Evolutionary conservation across 805 yeast genomes (phyloP).

Genomic region (Monosporozyma siamensis): DNA sequence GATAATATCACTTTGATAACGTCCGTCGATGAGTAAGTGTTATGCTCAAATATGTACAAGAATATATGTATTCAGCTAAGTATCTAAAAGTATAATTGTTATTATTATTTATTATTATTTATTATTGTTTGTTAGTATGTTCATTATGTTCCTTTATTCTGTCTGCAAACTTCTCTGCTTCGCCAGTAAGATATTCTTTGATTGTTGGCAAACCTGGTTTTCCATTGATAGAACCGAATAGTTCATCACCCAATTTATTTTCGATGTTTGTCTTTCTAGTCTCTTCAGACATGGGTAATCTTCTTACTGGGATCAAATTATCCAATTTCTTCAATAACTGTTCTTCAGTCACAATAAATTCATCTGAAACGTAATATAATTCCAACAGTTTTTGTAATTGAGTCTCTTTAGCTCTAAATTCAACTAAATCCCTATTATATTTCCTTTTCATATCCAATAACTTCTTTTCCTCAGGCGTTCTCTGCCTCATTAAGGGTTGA

Average conservation of each 20-base stretch:
- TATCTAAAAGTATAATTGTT: not conserved
- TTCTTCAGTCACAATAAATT: slow-evolving; percentile 66
- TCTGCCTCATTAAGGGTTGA: slow-evolving; percentile 61
- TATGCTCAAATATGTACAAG: no score
- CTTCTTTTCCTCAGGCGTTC: slow-evolving; percentile 62
- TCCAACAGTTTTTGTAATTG: slow-evolving; percentile 52
- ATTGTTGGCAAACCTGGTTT: slow-evolving; percentile 30
- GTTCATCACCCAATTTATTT: slow-evolving; percentile 25
- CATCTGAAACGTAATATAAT: slow-evolving; percentile 60
- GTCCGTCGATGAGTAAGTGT: slow-evolving; percentile 13
- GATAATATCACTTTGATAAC: slow-evolving; percentile 80
- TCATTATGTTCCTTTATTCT: not conserved
- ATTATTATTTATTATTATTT: not conserved
- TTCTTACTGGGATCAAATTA: slow-evolving; percentile 3
- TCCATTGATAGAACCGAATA: slow-evolving; percentile 32
- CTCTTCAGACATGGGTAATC: not conserved
- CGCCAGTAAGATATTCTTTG: slow-evolving; percentile 31
- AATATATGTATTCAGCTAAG: slow-evolving; percentile 1
- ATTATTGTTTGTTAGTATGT: not conserved
- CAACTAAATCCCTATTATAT: slow-evolving; percentile 53
- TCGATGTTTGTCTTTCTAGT: slow-evolving; percentile 11
- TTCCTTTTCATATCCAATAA: slow-evolving; percentile 49
- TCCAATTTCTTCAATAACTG: slow-evolving; percentile 34
- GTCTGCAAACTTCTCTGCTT: slow-evolving; percentile 22
- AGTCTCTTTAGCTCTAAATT: slow-evolving; percentile 42